Base-by-base conservation (phyloP, 371 early-diverging fungal genomes). In the Mortierella sp. region DNA sequence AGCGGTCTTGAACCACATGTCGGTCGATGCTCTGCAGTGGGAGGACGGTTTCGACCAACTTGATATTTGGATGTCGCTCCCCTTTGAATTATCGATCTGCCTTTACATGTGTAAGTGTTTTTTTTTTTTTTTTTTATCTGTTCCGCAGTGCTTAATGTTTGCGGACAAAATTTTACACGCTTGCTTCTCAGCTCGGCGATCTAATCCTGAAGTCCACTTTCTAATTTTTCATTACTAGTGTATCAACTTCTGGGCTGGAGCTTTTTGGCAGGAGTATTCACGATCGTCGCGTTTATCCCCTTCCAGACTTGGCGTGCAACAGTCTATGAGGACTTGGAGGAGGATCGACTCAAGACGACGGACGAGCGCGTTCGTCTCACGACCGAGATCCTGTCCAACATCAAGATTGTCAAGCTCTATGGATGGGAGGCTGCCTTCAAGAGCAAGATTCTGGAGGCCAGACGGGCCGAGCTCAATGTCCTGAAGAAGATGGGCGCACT, bases 1-100 rank as follows among this genome's bases (percentile, higher is more conserved):
- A 4, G 75, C 93, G 70, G 96, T 97, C 71, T 94, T 95, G 22
- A 98, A 97, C 72, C 91, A 90, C 63, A 96, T 96, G 97, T 88
- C 90, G 58, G 93, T 93, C 4, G 95, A 95, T 82, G 90, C 93
- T 16, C 86, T 88, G 26, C 74, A 79, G 45, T 76, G 90, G 70
- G 80, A 82, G 7, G 87, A 88, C 41, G 77, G 88, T n/a, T 71
- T 80, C 53, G 84, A 86, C 14, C 87, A 88, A 65, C 79, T 92
- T 39, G 87, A 90, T 48, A 75, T 88, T 29, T 72, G 90, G 63
- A 90, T 91, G 89, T 88, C 92, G 31, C 89, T 93, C 16, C 96
- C 97, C 4, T 91, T 97, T 68, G 96, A 97, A 83, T 95, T 97
- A 48, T 64, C 89, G 0, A 75, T 98, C 63, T 93, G 96, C 16